Conservation (phyloP, 768 basidiomycete species). For the Tricholoma bakamatsutake region DNA sequence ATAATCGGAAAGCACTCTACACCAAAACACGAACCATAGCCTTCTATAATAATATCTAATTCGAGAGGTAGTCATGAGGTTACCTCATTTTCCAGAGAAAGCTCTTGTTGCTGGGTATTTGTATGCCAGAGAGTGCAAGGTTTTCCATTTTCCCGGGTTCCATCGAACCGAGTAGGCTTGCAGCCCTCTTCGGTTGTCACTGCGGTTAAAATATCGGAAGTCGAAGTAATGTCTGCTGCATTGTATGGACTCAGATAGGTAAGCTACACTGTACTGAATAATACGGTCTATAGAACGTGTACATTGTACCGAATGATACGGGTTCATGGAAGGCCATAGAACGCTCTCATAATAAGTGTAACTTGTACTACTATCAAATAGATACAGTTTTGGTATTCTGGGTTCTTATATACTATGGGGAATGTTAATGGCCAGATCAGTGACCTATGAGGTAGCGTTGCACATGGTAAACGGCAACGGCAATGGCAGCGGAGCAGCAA, state of each 20-base stretch:
- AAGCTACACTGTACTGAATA: too few species aligned
- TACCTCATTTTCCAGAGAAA: conserved; percentile 14
- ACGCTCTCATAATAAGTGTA: too few species aligned
- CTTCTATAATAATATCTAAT: conserved; percentile 52
- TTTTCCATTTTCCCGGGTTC: neutral
- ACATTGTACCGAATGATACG: too few species aligned
- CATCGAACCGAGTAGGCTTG: conserved; percentile 4
- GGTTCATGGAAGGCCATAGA: too few species aligned
- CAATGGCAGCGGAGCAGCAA: too few species aligned
- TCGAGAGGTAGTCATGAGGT: conserved; percentile 51
- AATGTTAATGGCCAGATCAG: too few species aligned
- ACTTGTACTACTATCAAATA: too few species aligned
- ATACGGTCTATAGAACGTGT: too few species aligned
- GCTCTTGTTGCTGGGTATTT: neutral
- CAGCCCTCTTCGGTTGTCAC: conserved; percentile 11
- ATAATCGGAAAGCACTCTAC: neutral
- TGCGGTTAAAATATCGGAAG: conserved; percentile 16
- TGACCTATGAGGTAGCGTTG: too few species aligned
- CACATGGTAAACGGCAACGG: too few species aligned
- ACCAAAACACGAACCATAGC: conserved; percentile 44
- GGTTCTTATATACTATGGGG: too few species aligned
- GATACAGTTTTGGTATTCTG: too few species aligned
- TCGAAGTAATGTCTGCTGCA: conserved; percentile 16
- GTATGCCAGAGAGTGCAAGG: conserved; percentile 24
- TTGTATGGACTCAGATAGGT: conserved; percentile 14